A percentile compares a stretch with the other conserved stretches of the same genome.
Evolutionary conservation across 2,329 filamentous ascomycete genomes (phyloP).

Genomic region (Xylariaceae sp.): DNA sequence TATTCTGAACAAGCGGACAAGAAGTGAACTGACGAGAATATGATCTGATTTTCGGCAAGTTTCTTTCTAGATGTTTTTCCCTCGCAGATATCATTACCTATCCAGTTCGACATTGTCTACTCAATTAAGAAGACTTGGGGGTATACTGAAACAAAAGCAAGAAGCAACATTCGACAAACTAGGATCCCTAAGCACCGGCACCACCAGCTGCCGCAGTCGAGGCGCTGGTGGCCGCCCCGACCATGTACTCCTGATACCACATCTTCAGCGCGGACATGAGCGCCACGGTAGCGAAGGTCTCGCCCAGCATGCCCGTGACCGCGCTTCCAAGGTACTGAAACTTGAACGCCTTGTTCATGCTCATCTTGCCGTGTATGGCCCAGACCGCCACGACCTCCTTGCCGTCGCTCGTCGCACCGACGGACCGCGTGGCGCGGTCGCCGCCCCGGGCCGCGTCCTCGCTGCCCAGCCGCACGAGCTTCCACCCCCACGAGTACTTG

Average conservation of each 20-base stretch:
- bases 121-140: neutral
- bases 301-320: slow-evolving; percentile 26
- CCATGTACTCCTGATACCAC: slow-evolving; percentile 1
- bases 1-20: too few species aligned
- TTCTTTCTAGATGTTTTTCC: too few species aligned
- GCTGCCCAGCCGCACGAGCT: slow-evolving; percentile 16
- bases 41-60: too few species aligned
- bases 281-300: slow-evolving; percentile 24
- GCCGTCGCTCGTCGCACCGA: slow-evolving; percentile 24
- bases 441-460: slow-evolving; percentile 9
- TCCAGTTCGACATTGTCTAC: neutral
- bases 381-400: slow-evolving; percentile 31
- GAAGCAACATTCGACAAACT: slow-evolving; percentile 30
- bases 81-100: too few species aligned
- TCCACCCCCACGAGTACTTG: slow-evolving; percentile 23
- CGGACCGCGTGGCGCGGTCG: slow-evolving; percentile 1
- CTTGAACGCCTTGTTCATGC: slow-evolving; percentile 26
- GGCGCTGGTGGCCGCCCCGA: neutral
- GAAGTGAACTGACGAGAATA: too few species aligned
- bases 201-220: slow-evolving; percentile 29
- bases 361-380: slow-evolving; percentile 14
- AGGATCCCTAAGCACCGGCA: neutral
- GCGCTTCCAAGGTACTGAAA: slow-evolving; percentile 30
- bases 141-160: slow-evolving; percentile 24
- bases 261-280: slow-evolving; percentile 28